phyloP scores from a whole-genome alignment of 179 eudicot genomes.

The Beta lomatogona region DNA sequence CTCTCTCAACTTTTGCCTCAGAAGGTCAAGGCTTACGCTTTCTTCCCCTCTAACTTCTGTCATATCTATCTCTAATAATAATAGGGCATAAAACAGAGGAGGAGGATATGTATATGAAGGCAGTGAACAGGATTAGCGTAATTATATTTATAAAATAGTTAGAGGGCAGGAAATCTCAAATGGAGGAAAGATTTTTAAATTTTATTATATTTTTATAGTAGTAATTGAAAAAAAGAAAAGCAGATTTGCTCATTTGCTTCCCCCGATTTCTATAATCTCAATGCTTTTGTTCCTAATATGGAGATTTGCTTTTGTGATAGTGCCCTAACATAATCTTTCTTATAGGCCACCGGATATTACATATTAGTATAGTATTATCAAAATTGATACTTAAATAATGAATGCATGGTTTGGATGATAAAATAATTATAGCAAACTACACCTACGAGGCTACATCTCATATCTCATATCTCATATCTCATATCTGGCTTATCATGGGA shows the following conservation, averaged over 20 bases:
- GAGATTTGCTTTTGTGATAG: background rate
- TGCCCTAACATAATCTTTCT: background rate
- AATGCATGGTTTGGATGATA: no score
- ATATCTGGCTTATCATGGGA: no score
- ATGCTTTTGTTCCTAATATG: slow-evolving; percentile 10
- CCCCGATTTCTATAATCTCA: background rate
- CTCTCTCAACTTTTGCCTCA: slow-evolving; percentile 40
- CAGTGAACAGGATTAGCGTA: background rate
- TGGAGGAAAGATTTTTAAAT: background rate
- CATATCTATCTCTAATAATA: slow-evolving; percentile 11
- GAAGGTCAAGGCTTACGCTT: slow-evolving; percentile 35
- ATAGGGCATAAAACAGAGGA: background rate
- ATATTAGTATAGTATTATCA: no score
- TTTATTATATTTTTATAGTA: background rate
- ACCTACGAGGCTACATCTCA: no score
- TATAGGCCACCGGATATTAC: background rate
- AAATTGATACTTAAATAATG: no score
- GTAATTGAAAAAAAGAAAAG: background rate
- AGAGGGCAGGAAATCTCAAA: background rate
- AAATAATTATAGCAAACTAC: no score
- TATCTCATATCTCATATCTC: no score
- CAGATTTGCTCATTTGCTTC: background rate
- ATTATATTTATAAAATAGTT: no score
- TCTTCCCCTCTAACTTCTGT: slow-evolving; percentile 22
- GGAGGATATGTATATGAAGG: background rate